These are phyloP conservation scores for Claviceps capensis DNA, from an alignment of 2,329 filamentous ascomycete species.

Conservation along the genomic window DNA sequence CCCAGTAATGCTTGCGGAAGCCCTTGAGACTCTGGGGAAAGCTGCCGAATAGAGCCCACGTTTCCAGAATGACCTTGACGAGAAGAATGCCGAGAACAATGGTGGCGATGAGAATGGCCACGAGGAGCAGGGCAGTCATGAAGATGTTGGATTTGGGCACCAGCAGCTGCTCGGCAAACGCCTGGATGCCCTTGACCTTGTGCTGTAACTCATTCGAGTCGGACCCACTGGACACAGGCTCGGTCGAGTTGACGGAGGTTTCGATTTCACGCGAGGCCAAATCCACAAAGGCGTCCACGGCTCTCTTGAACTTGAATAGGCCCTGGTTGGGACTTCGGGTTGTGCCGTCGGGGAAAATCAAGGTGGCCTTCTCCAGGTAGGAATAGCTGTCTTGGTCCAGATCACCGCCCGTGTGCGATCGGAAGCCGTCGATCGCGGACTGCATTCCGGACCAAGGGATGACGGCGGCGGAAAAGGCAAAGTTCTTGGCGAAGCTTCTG, in stretches of 20 bases:
- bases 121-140: conserved; percentile 84
- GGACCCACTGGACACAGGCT: conserved; percentile 4
- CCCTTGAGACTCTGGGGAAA: conserved; percentile 68
- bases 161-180: conserved; percentile 67
- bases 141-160: conserved; percentile 87
- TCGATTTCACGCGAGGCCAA: conserved; percentile 41
- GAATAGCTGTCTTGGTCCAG: conserved; percentile 65
- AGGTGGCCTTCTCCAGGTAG: conserved; percentile 60
- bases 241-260: conserved; percentile 28
- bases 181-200: conserved; percentile 62
- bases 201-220: conserved; percentile 23
- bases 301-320: conserved; percentile 39
- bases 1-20: conserved; percentile 96
- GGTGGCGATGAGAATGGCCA: conserved; percentile 71
- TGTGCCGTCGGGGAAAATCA: conserved; percentile 53
- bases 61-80: conserved; percentile 80
- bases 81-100: conserved; percentile 80
- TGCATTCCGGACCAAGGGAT: conserved; percentile 76
- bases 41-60: conserved; percentile 77
- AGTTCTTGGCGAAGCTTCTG: conserved; percentile 81
- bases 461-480: conserved; percentile 78
- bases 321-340: conserved; percentile 28
- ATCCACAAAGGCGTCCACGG: conserved; percentile 28
- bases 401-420: conserved; percentile 70
- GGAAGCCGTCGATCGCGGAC: conserved; percentile 70